Evolutionary conservation across 257 asterid species (phyloP), one percentile per base, ranked within the genome.

Genomic region (Misopates orontium): DNA sequence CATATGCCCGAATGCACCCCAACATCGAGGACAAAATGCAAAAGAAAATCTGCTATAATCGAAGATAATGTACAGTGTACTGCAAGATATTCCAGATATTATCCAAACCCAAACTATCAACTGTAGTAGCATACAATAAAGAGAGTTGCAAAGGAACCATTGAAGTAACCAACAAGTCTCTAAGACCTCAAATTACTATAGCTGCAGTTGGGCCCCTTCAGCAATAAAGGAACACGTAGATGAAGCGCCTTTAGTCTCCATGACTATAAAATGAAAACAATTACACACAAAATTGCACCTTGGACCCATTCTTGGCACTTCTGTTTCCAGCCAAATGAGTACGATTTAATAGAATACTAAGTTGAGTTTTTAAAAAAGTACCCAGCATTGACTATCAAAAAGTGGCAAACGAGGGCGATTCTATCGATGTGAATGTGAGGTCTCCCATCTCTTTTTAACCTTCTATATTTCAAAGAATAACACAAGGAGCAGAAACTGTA

Each of bases 401-500:
- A 40, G 17, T 42, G 52, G 22, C 21, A 42, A 45, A n/a, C 20
- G 52, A 60, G 18, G 21, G 31, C 42, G 44, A 28, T 52, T 60
- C 62, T 24, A 60, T 17, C 14, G 8, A 36, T 42, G 64, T 60
- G 78, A 41, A 48, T 68, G 57, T 36, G 41, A 39, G 57, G 36
- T 7, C 36, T 14, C 60, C 67, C 51, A 41, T 18, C 49, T 39
- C 41, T 53, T 31, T 62, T 49, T 54, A 62, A 61, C 56, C 67
- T 69, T 64, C 60, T 69, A 52, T 52, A 49, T 12, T 36, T n/a
- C 18, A 45, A 54, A 61, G 66, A 60, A 22, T 36, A 22, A 55
- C 21, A 32, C 55, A 68, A 64, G 57, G 36, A 54, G 56, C 20
- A 20, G 42, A 50, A 15, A 64, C 36, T 16, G 22, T 25, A 66